A percentile compares a stretch with the other conserved stretches of the same genome.
Evolutionary conservation across 2,329 filamentous ascomycete genomes (phyloP).

Genomic region (Scopulariopsis brevicaulis): DNA sequence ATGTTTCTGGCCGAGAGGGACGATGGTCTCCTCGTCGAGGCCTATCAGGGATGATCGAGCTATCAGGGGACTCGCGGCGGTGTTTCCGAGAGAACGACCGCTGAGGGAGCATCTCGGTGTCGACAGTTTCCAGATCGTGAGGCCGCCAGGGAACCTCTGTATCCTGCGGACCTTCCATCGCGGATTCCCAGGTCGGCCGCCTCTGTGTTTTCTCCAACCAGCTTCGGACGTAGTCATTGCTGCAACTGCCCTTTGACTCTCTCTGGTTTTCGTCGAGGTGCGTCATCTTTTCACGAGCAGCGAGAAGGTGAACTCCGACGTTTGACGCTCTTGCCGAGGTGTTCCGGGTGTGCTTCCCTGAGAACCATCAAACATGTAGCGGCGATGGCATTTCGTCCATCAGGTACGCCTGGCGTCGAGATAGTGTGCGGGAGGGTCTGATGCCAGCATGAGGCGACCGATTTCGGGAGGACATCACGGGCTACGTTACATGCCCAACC

Average conservation of each 20-base stretch:
- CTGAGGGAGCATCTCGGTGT: not conserved
- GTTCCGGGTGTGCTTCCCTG: not conserved
- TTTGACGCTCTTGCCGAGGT: not conserved
- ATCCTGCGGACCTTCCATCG: not conserved
- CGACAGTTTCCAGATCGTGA: not conserved
- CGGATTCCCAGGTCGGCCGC: slow-evolving; percentile 1
- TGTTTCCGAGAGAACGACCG: not conserved
- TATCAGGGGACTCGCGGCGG: not conserved
- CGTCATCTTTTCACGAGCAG: not conserved
- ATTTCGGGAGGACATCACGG: too few relatives aligned
- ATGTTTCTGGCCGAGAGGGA: not conserved
- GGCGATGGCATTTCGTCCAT: not conserved
- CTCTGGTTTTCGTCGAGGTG: not conserved
- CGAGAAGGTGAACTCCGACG: not conserved
- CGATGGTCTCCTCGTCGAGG: too few relatives aligned
- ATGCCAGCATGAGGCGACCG: not conserved
- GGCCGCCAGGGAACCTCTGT: not conserved
- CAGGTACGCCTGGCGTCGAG: not conserved
- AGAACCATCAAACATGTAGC: not conserved
- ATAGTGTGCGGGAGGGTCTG: not conserved
- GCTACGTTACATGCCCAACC: too few relatives aligned
- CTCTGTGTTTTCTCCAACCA: slow-evolving; percentile 2
- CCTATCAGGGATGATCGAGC: slow-evolving; percentile 1
- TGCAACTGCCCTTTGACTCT: not conserved
- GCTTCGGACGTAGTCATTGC: slow-evolving; percentile 1